A percentile compares a stretch with the other conserved stretches of the same genome.
phyloP scores from a whole-genome alignment of 257 asterid genomes.

The Ballota nigra region DNA sequence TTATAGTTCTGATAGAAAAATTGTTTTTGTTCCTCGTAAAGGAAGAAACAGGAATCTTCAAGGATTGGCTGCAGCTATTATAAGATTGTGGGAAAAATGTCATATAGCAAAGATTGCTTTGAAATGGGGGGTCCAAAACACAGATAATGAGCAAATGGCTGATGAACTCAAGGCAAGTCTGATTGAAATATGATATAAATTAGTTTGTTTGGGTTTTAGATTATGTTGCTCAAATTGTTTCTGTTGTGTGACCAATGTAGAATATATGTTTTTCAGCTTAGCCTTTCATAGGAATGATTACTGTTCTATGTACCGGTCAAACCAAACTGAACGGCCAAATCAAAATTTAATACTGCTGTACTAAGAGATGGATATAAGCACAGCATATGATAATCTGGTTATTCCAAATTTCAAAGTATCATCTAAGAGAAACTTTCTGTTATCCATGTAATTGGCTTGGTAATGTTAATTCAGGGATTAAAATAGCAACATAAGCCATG shows the following conservation, averaged over 20 bases:
- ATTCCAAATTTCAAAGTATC: no score
- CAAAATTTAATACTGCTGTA: no score
- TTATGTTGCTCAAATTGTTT: constrained; percentile 10
- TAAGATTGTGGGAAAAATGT: constrained; percentile 91
- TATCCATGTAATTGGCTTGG: no score
- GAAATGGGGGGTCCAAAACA: constrained; percentile 89
- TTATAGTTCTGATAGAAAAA: constrained; percentile 22
- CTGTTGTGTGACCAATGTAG: constrained; percentile 8
- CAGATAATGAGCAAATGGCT: constrained; percentile 89
- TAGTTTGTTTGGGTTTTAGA: neutral
- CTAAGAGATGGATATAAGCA: no score
- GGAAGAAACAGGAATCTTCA: constrained; percentile 88
- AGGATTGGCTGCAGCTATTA: constrained; percentile 81
- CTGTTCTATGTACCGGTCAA: neutral
- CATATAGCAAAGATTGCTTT: constrained; percentile 93
- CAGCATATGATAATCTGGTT: no score
- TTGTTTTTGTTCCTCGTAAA: constrained; percentile 39
- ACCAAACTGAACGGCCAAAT: neutral
- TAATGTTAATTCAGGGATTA: no score
- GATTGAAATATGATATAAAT: constrained; percentile 12
- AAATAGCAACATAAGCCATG: no score
- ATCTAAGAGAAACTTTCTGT: no score
- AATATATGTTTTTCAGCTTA: neutral
- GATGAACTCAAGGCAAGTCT: constrained; percentile 81
- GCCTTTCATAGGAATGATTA: neutral